Base-by-base conservation (phyloP, 2,329 filamentous ascomycete species). In the Blastomyces parvus region DNA sequence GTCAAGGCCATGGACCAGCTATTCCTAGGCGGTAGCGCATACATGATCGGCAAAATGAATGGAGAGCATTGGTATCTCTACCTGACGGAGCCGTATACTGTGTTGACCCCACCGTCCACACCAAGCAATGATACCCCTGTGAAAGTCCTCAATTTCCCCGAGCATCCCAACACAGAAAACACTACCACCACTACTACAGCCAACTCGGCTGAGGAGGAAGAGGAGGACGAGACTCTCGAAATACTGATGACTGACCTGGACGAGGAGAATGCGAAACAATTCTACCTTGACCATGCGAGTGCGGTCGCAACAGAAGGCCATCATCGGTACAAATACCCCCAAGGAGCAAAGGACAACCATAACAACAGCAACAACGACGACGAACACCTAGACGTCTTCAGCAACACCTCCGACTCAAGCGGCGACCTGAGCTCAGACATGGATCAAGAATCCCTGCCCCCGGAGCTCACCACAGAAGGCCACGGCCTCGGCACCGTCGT, bases 11-110 rank as follows among this genome's bases (percentile, higher is more conserved):
- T 99, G 66, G 94, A 99, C 78, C 88, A 89, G 74, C 90, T 92
- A 77, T 97, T 99, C 74, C 82, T 89, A 66, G 88, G 90, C 63
- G 94, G 94, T 62, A 97, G 93, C 76, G 94, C 94, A 60, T 99
- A 99, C 77, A 96, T 97, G 92, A 95, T 99, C 68, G 94, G 94
- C 72, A 97, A 97, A 80, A 97, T 97, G 93, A 99, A 99, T 70
- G 93, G 94, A 64, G 94, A 99, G 76, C 94, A 99, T 72, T 99
- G 94, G 94, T 97, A 97, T 75, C 81, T 99, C 63, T 99, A 99
- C 79, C 87, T 97, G 71, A 97, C 94, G 14, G 90, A 90, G 60
- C 93, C 94, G 22, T 87, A 88, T 74, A 87, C 85, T 58, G 81
- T 84, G 62, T 81, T 95, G 67, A 96, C 92, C 0, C 91, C 92